A percentile compares a stretch with the other conserved stretches of the same genome.
Conservation (phyloP, 768 basidiomycete genomes). For the Calocybe gangraenosa region DNA sequence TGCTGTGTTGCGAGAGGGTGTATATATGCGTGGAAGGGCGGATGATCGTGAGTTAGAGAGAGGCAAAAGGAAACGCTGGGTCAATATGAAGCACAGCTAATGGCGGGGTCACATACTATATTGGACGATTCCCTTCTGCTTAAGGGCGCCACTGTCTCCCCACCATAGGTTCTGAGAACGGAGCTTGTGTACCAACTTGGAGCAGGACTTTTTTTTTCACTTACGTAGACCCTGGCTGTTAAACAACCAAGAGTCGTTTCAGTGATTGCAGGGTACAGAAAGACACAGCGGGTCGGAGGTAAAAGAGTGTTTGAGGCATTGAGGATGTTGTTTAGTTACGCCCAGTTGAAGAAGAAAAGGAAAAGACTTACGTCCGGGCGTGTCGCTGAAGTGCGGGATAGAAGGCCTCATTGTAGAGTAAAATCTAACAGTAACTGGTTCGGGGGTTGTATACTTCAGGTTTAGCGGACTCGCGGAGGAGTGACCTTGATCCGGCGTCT, state of each 20-base stretch:
- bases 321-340: too few species aligned
- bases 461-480: too few species aligned
- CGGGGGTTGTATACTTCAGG: slow-evolving; percentile 12
- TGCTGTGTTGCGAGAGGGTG: slow-evolving; percentile 36
- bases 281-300: background rate
- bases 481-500: slow-evolving; percentile 19
- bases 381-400: slow-evolving; percentile 57
- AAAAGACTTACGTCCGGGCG: slow-evolving; percentile 73
- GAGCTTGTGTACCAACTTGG: too few species aligned
- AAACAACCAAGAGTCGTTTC: too few species aligned
- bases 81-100: too few species aligned
- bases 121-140: slow-evolving; percentile 68
- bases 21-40: too few species aligned
- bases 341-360: slow-evolving; percentile 1
- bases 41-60: too few species aligned
- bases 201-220: slow-evolving; percentile 24
- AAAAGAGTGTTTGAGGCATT: background rate
- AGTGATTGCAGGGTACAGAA: too few species aligned
- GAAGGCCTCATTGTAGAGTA: slow-evolving; percentile 66
- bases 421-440: slow-evolving; percentile 14
- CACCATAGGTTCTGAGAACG: slow-evolving; percentile 77
- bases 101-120: slow-evolving; percentile 74
- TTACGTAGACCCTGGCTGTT: slow-evolving; percentile 78
- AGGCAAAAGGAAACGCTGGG: too few species aligned
- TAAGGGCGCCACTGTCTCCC: slow-evolving; percentile 67